Conservation (phyloP, 768 basidiomycete species). For the Pleurotus pulmonarius region DNA sequence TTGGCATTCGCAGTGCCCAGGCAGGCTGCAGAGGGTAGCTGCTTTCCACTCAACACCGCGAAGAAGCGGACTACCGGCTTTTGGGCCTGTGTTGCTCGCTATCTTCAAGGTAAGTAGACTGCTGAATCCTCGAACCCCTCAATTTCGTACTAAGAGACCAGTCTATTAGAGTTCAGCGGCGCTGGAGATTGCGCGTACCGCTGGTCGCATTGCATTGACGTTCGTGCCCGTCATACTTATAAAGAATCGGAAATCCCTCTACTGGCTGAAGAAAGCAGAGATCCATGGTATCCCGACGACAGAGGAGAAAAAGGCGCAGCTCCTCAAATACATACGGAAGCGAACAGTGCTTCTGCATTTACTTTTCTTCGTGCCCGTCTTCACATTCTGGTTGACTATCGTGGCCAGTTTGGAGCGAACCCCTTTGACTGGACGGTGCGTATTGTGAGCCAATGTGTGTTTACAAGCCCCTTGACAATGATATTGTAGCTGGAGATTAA, state of each 20-base stretch:
- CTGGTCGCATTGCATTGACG: slow-evolving; percentile 68
- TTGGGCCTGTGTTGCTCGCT: slow-evolving; percentile 55
- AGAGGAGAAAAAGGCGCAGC: slow-evolving; percentile 45
- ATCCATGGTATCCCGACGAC: slow-evolving; percentile 47
- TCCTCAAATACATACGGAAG: slow-evolving; percentile 43
- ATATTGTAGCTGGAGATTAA: slow-evolving; percentile 41
- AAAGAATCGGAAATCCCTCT: slow-evolving; percentile 50
- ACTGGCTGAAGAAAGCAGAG: slow-evolving; percentile 46
- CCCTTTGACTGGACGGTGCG: slow-evolving; percentile 82
- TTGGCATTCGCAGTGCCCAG: not conserved
- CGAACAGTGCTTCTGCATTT: slow-evolving; percentile 48
- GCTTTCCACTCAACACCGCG: slow-evolving; percentile 38
- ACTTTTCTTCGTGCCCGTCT: slow-evolving; percentile 57
- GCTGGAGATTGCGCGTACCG: slow-evolving; percentile 66
- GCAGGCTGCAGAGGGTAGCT: slow-evolving; percentile 10
- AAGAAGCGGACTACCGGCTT: slow-evolving; percentile 26
- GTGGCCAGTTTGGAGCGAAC: slow-evolving; percentile 73
- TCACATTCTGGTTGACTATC: slow-evolving; percentile 65
- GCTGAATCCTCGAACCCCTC: not conserved
- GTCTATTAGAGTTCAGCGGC: slow-evolving; percentile 65
- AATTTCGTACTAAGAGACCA: not conserved
- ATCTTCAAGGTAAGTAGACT: slow-evolving; percentile 56
- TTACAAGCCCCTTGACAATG: not conserved
- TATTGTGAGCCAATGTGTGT: slow-evolving; percentile 2
- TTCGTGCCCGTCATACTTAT: slow-evolving; percentile 69